Percentiles rank a stretch among this genome's conserved stretches.
These are phyloP conservation scores for Aristolochia californica DNA, from an alignment of 164 flowering plant species.

Conservation along the genomic window DNA sequence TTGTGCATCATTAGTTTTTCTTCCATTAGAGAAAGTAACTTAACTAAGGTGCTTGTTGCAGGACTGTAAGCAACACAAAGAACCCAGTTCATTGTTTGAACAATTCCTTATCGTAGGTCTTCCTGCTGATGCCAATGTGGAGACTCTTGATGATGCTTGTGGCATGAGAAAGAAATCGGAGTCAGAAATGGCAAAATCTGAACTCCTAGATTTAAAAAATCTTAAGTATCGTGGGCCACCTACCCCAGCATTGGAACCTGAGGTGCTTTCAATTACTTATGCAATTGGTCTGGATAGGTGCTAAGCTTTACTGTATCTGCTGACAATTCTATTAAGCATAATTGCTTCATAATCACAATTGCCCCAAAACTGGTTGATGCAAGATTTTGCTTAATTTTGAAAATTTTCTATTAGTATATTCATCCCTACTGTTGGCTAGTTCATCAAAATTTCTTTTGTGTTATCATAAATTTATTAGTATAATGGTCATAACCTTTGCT, in stretches of 20 bases:
- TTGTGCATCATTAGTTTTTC: neutral
- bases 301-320: no score
- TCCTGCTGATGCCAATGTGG: slow-evolving; percentile 70
- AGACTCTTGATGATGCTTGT: slow-evolving; percentile 64
- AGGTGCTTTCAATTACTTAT: no score
- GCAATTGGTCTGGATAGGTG: no score
- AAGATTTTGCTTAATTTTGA: no score
- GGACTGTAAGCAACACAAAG: slow-evolving; percentile 50
- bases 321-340: no score
- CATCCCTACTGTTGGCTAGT: no score
- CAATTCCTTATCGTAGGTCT: slow-evolving; percentile 85
- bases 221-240: slow-evolving; percentile 36
- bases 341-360: no score
- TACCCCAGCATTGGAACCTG: slow-evolving; percentile 63
- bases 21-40: neutral
- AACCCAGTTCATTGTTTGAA: slow-evolving; percentile 75
- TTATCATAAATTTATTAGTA: no score
- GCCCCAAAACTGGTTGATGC: no score
- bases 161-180: slow-evolving; percentile 76
- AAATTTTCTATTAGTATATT: no score
- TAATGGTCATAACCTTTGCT: no score
- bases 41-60: slow-evolving; percentile 21
- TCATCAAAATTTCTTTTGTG: no score
- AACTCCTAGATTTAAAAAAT: slow-evolving; percentile 26
- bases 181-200: slow-evolving; percentile 37